Base-by-base conservation (phyloP, 371 early-diverging fungal species). In the Syncephalis plumigaleata region DNA sequence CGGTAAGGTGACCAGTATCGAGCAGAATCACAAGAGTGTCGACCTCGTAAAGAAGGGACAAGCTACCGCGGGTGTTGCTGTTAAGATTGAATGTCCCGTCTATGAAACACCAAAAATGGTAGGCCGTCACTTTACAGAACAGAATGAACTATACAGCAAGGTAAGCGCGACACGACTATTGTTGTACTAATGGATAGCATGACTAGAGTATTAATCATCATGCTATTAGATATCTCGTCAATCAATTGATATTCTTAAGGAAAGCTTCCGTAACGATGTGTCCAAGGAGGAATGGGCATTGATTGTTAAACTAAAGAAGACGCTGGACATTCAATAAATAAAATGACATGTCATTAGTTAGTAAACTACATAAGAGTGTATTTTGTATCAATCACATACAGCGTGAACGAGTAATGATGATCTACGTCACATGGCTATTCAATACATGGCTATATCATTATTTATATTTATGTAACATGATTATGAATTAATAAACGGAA, bases 171-270 rank as follows among this genome's bases (percentile, higher is more conserved):
- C n/a, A n/a, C n/a, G n/a, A n/a, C n/a, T n/a, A n/a, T n/a, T n/a
- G n/a, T n/a, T n/a, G n/a, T n/a, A n/a, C n/a, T n/a, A n/a, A n/a
- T n/a, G n/a, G n/a, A n/a, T n/a, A n/a, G n/a, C n/a, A n/a, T n/a
- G n/a, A n/a, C n/a, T n/a, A n/a, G n/a, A n/a, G n/a, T n/a, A n/a
- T n/a, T n/a, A n/a, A n/a, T n/a, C n/a, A n/a, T n/a, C n/a, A n/a
- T n/a, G n/a, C n/a, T n/a, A 76, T 25, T 53, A 75, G 63, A 81
- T 99, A 55, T 81, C 92, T 15, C 87, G 99, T 39, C 67, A 67
- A 44, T 93, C 93, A 26, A 99, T 99, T 60, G 94, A 98, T 65
- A 73, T 98, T 36, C 72, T 99, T 57, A 99, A 99, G 71, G 80
- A 86, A 49, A 82, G 76, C 26, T 99, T 98, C 84, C 81, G 91